Evolutionary conservation across 169 alveolate genomes (phyloP), one percentile per base, ranked within the genome.

Genomic region (Cardiosporidium cionae): DNA sequence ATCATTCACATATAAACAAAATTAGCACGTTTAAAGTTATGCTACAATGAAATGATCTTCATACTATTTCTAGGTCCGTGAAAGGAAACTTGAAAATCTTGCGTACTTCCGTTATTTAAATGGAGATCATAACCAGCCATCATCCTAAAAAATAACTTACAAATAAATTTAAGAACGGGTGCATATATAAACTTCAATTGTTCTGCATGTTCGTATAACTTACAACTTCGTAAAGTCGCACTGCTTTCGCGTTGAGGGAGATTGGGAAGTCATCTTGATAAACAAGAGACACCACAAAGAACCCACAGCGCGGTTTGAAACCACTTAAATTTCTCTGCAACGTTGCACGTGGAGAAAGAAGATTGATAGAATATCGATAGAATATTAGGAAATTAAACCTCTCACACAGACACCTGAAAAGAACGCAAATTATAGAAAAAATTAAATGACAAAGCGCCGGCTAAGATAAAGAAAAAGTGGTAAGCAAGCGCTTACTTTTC

Each of bases 121-220:
- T 81, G 83, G 32, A 81, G 36, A 33, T 81, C 83, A 52, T 74
- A 81, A 22, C 86, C 86, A 0, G 86, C 83, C 74, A 76, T 76
- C 52, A 81, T 44, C 58, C 58, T 16, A 44, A 44, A 44, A 44
- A 44, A n/a, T 16, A 44, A 44, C 58, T 44, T 16, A 44, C 16
- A 44, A 16, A 44, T 16, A 16, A 44, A 44, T 16, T 16, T 16
- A 44, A 44, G n/a, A 44, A n/a, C n/a, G 58, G n/a, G 58, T 44
- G n/a, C 16, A 44, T n/a, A 44, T n/a, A n/a, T n/a, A 44, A 16
- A 16, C 58, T 44, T 44, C n/a, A 44, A 44, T 16, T 44, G 58
- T n/a, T n/a, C 58, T 44, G 58, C n/a, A n/a, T 44, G 58, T n/a
- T 16, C 58, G 58, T n/a, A 44, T 6, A n/a, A 25, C 84, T 62